Conservation (phyloP, 2,329 filamentous ascomycete genomes). For the Aspergillus sojae region DNA sequence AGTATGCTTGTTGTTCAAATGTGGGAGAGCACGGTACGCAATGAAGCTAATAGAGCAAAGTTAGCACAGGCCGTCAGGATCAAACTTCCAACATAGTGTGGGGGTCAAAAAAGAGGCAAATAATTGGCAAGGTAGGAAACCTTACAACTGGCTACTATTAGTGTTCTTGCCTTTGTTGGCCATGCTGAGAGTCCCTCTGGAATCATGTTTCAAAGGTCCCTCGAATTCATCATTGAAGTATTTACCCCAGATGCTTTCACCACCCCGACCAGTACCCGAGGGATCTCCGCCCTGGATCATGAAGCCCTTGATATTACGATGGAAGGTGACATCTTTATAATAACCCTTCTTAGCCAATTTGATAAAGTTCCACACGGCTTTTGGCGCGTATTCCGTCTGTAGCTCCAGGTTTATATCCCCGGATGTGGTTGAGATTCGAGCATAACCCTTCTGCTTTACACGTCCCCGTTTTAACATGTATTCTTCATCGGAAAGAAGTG, state of each 20-base stretch:
- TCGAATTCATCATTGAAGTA: slow-evolving; percentile 94
- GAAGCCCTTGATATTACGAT: slow-evolving; percentile 92
- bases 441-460: slow-evolving; percentile 89
- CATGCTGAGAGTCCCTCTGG: slow-evolving; percentile 83
- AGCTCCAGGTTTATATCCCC: slow-evolving; percentile 88
- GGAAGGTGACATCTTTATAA: slow-evolving; percentile 81
- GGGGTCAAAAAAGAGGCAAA: not conserved
- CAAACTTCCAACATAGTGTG: not conserved
- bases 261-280: slow-evolving; percentile 88
- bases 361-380: slow-evolving; percentile 96
- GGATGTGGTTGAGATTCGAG: slow-evolving; percentile 80
- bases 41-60: slow-evolving; percentile 64
- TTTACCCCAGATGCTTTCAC: slow-evolving; percentile 88
- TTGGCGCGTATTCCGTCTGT: slow-evolving; percentile 86
- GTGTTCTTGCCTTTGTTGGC: slow-evolving; percentile 99
- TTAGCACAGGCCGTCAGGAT: slow-evolving; percentile 6
- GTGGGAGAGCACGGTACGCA: slow-evolving; percentile 78
- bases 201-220: slow-evolving; percentile 80
- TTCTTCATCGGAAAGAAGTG: slow-evolving; percentile 87
- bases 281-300: slow-evolving; percentile 99
- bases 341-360: slow-evolving; percentile 86
- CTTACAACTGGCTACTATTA: slow-evolving; percentile 82
- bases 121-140: slow-evolving; percentile 7
- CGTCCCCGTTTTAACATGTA: slow-evolving; percentile 92
- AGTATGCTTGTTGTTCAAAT: slow-evolving; percentile 95